Conservation (phyloP, 192 early-diverging fungal genomes). For the Entomortierella beljakovae region DNA sequence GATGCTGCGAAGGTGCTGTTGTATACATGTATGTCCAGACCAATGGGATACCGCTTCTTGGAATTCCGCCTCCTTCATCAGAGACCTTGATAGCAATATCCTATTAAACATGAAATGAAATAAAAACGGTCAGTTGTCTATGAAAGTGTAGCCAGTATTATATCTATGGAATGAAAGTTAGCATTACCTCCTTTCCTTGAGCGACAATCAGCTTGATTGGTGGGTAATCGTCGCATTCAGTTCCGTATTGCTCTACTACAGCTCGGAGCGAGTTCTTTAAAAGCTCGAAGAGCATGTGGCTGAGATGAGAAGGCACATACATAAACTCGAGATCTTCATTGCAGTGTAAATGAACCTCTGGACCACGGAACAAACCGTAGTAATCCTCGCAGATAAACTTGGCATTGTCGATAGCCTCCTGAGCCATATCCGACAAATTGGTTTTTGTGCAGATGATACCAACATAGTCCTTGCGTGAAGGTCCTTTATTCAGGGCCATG, state of each 20-base stretch:
- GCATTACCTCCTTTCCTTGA: slow-evolving; percentile 76
- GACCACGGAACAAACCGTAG: slow-evolving; percentile 85
- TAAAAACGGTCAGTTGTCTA: not conserved
- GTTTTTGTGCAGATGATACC: slow-evolving; percentile 96
- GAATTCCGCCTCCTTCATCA: slow-evolving; percentile 96
- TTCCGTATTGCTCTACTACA: slow-evolving; percentile 90
- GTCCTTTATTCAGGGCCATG: slow-evolving; percentile 74
- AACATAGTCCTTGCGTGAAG: slow-evolving; percentile 80
- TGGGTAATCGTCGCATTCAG: slow-evolving; percentile 87
- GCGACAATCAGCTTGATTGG: slow-evolving; percentile 95
- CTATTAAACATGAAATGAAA: slow-evolving; percentile 30
- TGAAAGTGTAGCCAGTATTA: not conserved
- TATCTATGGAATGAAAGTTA: not conserved
- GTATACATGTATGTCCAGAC: slow-evolving; percentile 98
- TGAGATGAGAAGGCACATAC: slow-evolving; percentile 96
- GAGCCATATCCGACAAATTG: slow-evolving; percentile 81
- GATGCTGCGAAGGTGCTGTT: slow-evolving; percentile 76
- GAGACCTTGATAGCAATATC: slow-evolving; percentile 98
- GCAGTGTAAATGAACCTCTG: slow-evolving; percentile 81
- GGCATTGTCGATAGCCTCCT: slow-evolving; percentile 92
- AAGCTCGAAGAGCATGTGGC: slow-evolving; percentile 98
- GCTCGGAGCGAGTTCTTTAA: slow-evolving; percentile 97
- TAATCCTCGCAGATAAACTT: slow-evolving; percentile 91
- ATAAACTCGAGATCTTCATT: slow-evolving; percentile 89
- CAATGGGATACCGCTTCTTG: slow-evolving; percentile 85